Evolutionary conservation across 2,329 filamentous ascomycete genomes (phyloP), one percentile per base, ranked within the genome.

Genomic region (Aurifilum marmelostoma): DNA sequence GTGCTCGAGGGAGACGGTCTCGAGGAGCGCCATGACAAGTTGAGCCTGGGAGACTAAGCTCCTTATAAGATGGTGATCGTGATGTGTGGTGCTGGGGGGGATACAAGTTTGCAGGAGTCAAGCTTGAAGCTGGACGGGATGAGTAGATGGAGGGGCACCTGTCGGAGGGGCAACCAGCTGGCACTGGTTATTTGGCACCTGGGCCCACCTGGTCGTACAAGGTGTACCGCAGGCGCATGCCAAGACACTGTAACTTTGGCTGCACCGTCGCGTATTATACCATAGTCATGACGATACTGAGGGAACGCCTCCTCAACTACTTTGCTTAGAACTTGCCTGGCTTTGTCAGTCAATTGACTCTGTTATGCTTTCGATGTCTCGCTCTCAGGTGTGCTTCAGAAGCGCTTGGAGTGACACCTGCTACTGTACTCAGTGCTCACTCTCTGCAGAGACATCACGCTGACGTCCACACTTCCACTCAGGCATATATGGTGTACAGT

Each of bases 1-100:
- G 78, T 97, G 93, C 70, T 96, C 90, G 43, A 98, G 85, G 58
- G 83, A 76, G 68, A 97, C 80, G 2, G 87, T 89, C 80, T 94
- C 88, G 75, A 95, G 81, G 50, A 78, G 78, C 62, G 81, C 77
- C 83, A 86, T 87, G 71, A 70, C 75, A 72, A 68, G 11, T 34
- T 18, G 32, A n/a, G 29, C 21, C 18, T 14, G 32, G 41, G n/a
- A 24, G n/a, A 24, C 16, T 8, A 24, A 16, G 29, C 27, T 37
- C 24, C 41, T 12, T 2, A 9, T 34, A 8, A 12, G 8, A 6
- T 1, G 16, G 24, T 9, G 16, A 8, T 32, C 24, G 60, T 62
- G 8, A 3, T 21, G 9, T 18, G 47, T 11, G 34, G 41, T 37
- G 21, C 9, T 8, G 12, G 18, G 3, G 14, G 43, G 32, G 4